Base-by-base conservation (phyloP, 2,329 filamentous ascomycete species). In the Zasmidium cellare region DNA sequence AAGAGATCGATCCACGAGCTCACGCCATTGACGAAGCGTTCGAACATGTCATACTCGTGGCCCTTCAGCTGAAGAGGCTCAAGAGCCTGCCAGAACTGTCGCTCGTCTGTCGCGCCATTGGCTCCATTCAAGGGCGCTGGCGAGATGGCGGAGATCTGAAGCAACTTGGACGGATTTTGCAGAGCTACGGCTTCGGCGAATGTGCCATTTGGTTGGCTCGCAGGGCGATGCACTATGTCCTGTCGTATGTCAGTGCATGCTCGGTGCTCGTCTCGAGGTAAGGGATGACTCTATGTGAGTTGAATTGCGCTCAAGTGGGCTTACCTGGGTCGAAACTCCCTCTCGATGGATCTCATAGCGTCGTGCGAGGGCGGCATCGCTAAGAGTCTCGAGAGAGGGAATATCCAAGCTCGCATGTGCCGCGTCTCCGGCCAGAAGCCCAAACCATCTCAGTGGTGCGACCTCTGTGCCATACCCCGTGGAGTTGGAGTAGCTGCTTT, bases 391-490 rank as follows among this genome's bases (percentile, higher is more conserved):
- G 7, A 68, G 59, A 14, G 64, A 58, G 3, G 59, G 62, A 16
- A 61, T 25, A 41, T 69, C 63, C 12, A 65, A 56, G 14, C 59
- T 57, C 14, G 55, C 60, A 14, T 72, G 72, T 35, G 73, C 70
- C 5, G 76, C 76, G 62, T 79, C 77, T 48, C 76, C 75, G 45
- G 77, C 77, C 55, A 79, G 70, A 3, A 81, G 66, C 49, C 79
- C 78, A 60, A 80, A 80, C 76, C 79, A 81, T 60, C 77, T 75
- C 51, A 79, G 65, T 3, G 78, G 77, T n/a, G 77, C 78, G 14
- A 75, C 72, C 46, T 78, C 75, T 14, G 74, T 63, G 16, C 67
- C 68, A 51, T 69, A 69, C 6, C 59, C 64, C n/a, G 67, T 67
- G 7, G 64, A 70, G 46, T 59, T 65, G 50, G 66, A 66, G 44